Base-by-base conservation (phyloP, 164 flowering plant genomes). In the Platanus orientalis region DNA sequence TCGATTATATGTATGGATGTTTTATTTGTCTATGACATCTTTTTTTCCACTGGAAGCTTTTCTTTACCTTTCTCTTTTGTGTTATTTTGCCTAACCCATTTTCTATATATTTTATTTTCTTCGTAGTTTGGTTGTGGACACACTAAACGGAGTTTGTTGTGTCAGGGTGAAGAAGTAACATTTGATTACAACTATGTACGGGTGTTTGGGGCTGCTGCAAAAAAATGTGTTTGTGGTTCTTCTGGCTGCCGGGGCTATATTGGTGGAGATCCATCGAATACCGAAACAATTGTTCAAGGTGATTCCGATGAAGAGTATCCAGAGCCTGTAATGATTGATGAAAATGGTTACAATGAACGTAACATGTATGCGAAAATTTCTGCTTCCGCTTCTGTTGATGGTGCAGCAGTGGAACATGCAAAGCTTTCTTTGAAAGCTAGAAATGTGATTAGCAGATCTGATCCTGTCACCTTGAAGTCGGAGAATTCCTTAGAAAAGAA, bases 121-220 rank as follows among this genome's bases (percentile, higher is more conserved):
- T 7, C 7, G 14, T 68, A 12, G 50, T 6, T 56, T n/a, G 4
- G 14, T 56, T 30, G 19, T 42, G 34, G 16, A 52, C 34, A 26
- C 45, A 44, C n/a, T 54, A 23, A 58, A 57, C 36, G 21, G 49
- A 48, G 23, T 25, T 34, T 58, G 7, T 54, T 54, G 29, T 73
- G 20, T 61, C 80, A 95, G 99, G 96, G 94, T 67, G 97, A 95
- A 73, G 99, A 95, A 76, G 71, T 92, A 69, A 89, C 97, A 57
- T 95, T 95, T 72, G 99, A 95, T 68, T 95, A 95, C 81, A 95
- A 95, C 72, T 92, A 88, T 78, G 96, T 89, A 3, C 82, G 99
- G 67, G 99, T 95, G 3, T 87, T 86, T 75, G 99, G 99, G 23
- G 99, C 99, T 66, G 99, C 97, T 71, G 97, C 92, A 13, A 95